Evolutionary conservation across 805 yeast species (phyloP), one percentile per base, ranked within the genome.

Genomic region (Cyberlindnera mrakii): DNA sequence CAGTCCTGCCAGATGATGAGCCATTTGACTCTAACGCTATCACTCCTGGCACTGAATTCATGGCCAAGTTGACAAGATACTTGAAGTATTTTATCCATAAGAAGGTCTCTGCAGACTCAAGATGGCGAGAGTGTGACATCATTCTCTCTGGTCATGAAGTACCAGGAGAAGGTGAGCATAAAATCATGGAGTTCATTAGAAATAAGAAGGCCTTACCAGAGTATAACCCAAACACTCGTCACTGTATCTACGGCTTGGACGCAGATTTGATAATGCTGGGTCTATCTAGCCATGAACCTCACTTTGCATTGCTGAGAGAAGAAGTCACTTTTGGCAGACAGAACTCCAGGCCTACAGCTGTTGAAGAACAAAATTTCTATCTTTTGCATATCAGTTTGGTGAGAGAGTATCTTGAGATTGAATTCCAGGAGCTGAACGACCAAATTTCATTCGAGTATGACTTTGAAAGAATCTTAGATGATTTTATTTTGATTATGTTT

Each of bases 81-180:
- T 71, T 91, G 60, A 84, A 86, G 55, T 91, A 87, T 63, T 91
- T 85, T 65, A 83, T 91, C 55, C 87, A 87, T 60, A 83, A 87
- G 54, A 91, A 91, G 61, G 80, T 90, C 33, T 75, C 95, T 3
- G 83, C 85, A 40, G 98, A 91, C 59, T 68, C 90, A 11, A 77
- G 80, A 42, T 91, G 98, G 98, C 83, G 85, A 50, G 74, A 77
- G 41, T 71, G 87, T 41, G 75, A 85, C 42, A 74, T 91, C 47
- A 72, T 91, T 27, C 72, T 91, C 47, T 83, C 93, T 42, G 98
- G 96, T 31, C 96, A 88, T 57, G 96, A 90, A 63, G 97, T 87
- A 16, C 98, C 98, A 3, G 98, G 98, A 53, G 98, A 91, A 71
- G 98, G 98, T 66, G 98, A 91, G 67, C 98, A 91, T 67, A 91